A percentile compares a stretch with the other conserved stretches of the same genome.
Conservation (phyloP, 441 rosid species). For the Arabidopsis lyrata region DNA sequence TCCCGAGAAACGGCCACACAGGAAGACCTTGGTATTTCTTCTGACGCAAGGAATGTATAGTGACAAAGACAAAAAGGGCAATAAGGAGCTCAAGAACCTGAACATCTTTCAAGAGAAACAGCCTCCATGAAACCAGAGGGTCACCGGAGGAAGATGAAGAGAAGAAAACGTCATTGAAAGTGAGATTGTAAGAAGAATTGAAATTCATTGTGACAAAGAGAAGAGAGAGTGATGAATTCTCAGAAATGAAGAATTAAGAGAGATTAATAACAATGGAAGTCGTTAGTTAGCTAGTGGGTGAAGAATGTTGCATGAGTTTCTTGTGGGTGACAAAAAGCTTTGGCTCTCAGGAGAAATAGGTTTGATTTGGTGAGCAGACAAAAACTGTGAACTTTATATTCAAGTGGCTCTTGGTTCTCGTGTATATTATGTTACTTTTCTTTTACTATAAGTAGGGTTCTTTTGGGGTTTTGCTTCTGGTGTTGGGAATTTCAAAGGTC, state of each 20-base stretch:
- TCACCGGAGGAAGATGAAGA: conserved; percentile 35
- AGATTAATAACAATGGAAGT: conserved; percentile 47
- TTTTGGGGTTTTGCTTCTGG: conserved; percentile 26
- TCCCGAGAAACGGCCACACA: conserved; percentile 85
- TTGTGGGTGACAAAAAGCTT: conserved; percentile 34
- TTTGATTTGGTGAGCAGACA: conserved; percentile 52
- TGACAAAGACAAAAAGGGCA: conserved; percentile 60
- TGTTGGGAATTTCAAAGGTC: conserved; percentile 33
- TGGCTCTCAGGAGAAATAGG: conserved; percentile 32
- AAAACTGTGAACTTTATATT: conserved; percentile 33
- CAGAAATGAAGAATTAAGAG: conserved; percentile 38
- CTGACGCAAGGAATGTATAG: conserved; percentile 73
- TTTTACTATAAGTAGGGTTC: conserved; percentile 28
- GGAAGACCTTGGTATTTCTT: conserved; percentile 70
- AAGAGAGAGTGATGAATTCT: conserved; percentile 9
- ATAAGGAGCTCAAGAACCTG: conserved; percentile 73
- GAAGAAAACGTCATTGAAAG: conserved; percentile 40
- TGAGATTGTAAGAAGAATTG: conserved; percentile 48
- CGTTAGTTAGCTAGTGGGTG: conserved; percentile 46
- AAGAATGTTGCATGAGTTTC: conserved; percentile 46
- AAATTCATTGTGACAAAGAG: conserved; percentile 53
- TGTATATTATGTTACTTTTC: conserved; percentile 36
- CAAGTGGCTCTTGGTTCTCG: conserved; percentile 27
- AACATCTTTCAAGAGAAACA: conserved; percentile 55
- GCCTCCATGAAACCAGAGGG: conserved; percentile 36